Evolutionary conservation across 257 asterid species (phyloP), one percentile per base, ranked within the genome.

Genomic region (Fraxinus excelsior): DNA sequence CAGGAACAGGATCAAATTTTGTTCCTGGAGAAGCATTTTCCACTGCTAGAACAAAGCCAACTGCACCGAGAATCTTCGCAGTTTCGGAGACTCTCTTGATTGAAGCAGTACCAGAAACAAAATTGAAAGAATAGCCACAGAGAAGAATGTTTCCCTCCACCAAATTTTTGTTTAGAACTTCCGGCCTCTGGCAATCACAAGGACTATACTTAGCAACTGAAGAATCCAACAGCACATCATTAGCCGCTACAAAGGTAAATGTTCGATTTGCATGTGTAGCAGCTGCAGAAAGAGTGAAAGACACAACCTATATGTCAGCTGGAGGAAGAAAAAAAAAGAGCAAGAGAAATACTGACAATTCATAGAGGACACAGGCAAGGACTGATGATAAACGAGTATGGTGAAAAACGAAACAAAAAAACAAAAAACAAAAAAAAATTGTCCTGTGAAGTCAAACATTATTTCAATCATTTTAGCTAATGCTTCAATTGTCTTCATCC

Each of bases 71-170:
- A 80, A 79, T 88, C 89, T 84, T 93, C 14, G 98, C 97, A 72
- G 99, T 91, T 81, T 91, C 86, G 0, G 93, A 78, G 44, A 91
- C 99, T 79, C 78, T 90, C 86, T 93, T 96, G 70, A 96, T 86
- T 19, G 97, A 96, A 74, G 99, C 89, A 75, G 97, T 86, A 74
- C 97, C 99, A 69, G 86, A 81, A 58, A 91, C 94, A 78, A 96
- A 96, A 82, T 96, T 96, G 85, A 91, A 96, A 60, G 99, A 91
- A 82, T 93, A 93, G 72, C 99, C 99, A 79, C 99, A 96, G 37
- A 96, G 97, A 86, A 96, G 93, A 81, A 96, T 94, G 78, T 90
- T 96, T 53, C 98, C 99, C 81, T 86, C 86, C 80, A 96, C 98
- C 86, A 93, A 85, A 62, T 88, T 86, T 78, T 89, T 96, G 82